phyloP scores from a whole-genome alignment of 2,329 filamentous ascomycete species.

The Tolypocladium album region DNA sequence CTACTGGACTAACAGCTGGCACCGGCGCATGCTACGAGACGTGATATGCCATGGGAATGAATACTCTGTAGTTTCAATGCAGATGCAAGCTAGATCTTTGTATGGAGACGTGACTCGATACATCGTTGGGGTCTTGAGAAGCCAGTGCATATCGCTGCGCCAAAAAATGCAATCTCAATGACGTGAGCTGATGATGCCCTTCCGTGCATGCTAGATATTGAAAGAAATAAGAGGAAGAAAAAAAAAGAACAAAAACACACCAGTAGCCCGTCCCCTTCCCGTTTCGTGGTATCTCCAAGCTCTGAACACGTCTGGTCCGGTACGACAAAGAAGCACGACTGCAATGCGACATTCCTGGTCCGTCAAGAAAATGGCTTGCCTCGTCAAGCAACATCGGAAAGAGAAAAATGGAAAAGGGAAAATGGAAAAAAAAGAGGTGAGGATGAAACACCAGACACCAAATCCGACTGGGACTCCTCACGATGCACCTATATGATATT shows the following conservation, averaged over 20 bases:
- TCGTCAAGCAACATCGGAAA: neutral
- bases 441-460: neutral
- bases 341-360: neutral
- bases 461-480: neutral
- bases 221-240: neutral
- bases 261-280: neutral
- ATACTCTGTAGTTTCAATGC: neutral
- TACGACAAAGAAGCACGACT: constrained; percentile 1
- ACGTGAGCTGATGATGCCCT: neutral
- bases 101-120: neutral
- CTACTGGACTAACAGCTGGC: no score
- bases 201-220: neutral
- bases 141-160: neutral
- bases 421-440: no score
- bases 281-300: constrained; percentile 10
- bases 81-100: neutral
- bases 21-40: neutral
- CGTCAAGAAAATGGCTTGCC: neutral
- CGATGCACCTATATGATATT: constrained; percentile 26
- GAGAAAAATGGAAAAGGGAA: neutral
- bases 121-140: neutral
- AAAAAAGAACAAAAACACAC: neutral
- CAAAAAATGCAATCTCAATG: neutral
- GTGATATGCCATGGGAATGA: neutral
- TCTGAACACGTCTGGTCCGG: constrained; percentile 5